Evolutionary conservation across 768 basidiomycete species (phyloP).

Genomic region (Pisolithus marmoratus): DNA sequence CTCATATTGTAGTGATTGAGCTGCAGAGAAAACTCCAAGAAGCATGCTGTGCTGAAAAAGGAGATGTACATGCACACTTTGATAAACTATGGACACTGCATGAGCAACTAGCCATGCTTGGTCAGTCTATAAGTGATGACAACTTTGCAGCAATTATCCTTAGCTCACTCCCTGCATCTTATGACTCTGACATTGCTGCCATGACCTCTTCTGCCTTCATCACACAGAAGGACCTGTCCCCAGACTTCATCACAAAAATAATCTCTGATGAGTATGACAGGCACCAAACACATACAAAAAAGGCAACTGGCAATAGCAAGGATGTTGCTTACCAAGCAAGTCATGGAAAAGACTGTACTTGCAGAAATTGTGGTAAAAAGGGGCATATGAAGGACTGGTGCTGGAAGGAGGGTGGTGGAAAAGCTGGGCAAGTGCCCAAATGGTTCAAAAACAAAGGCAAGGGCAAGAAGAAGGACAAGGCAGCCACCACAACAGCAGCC

Average conservation of each 20-base stretch:
- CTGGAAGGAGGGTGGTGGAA: no score
- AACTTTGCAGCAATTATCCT: constrained; percentile 26
- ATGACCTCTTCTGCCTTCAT: constrained; percentile 12
- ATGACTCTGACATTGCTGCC: constrained; percentile 25
- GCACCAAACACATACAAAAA: background rate
- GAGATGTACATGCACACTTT: no score
- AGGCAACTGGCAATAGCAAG: no score
- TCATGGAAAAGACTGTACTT: no score
- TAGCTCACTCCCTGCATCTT: constrained; percentile 30
- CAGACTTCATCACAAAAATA: background rate
- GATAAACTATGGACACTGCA: constrained; percentile 21
- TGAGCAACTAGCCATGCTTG: constrained; percentile 31
- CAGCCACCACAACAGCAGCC: background rate
- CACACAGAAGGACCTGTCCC: constrained; percentile 5
- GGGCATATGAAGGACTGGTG: no score
- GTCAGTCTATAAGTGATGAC: constrained; percentile 15
- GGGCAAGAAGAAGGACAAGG: background rate
- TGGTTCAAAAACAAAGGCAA: no score
- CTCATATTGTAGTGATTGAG: background rate
- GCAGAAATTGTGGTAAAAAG: no score
- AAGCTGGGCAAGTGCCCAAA: no score
- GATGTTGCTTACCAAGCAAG: no score
- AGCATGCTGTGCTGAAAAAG: no score
- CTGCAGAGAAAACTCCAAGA: no score
- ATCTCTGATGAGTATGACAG: background rate